Evolutionary conservation across 2,329 filamentous ascomycete species (phyloP).

Genomic region (Pseudogymnoascus sp.): DNA sequence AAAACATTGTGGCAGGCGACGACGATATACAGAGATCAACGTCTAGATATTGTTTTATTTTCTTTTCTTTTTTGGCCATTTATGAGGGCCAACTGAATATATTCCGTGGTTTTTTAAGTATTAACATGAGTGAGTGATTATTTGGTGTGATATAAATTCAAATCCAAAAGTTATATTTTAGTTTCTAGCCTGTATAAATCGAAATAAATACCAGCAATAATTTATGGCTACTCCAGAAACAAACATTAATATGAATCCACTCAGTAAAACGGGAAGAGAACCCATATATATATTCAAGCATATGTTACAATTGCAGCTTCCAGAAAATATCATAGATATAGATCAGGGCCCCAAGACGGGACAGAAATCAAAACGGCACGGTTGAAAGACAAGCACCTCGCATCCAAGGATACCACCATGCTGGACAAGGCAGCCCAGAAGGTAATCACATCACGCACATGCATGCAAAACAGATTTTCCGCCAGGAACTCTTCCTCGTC

Average conservation of each 20-base stretch:
- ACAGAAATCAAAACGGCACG: too few relatives aligned
- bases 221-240: background rate
- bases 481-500: background rate
- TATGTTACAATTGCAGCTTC: background rate
- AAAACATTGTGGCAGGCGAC: too few relatives aligned
- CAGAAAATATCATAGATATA: background rate
- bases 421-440: background rate
- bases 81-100: background rate
- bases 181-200: background rate
- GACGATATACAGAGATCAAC: background rate
- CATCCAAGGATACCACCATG: background rate
- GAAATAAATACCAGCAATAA: background rate
- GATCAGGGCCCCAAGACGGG: background rate
- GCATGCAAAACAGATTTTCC: background rate
- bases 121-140: background rate
- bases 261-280: background rate
- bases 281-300: background rate
- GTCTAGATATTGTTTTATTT: background rate
- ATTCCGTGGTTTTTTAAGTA: background rate
- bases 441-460: background rate
- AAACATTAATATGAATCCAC: background rate
- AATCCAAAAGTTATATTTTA: background rate
- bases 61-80: background rate
- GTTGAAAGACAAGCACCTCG: background rate
- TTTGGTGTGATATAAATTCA: background rate